Evolutionary conservation across 257 asterid genomes (phyloP).

Genomic region (Lycium ferocissimum): DNA sequence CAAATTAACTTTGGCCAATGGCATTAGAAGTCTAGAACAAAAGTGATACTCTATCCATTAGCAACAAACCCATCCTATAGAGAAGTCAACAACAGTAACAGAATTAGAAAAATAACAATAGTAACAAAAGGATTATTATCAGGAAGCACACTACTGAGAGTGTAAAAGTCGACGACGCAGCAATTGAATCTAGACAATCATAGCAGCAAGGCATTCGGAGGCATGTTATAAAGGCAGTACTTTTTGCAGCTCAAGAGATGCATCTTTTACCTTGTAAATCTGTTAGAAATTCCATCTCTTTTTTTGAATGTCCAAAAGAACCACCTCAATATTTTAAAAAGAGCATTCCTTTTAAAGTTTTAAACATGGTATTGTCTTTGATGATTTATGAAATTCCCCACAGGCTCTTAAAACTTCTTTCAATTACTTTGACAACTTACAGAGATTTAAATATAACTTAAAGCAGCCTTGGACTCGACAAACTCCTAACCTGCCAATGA

Average conservation of each 20-base stretch:
- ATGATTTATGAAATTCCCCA: neutral
- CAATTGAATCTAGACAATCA: conserved; percentile 1
- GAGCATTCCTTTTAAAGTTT: neutral
- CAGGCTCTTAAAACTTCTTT: neutral
- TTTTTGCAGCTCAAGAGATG: conserved; percentile 8
- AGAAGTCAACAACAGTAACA: neutral
- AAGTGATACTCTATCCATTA: neutral
- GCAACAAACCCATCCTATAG: neutral
- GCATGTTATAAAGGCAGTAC: neutral
- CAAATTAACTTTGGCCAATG: conserved; percentile 6
- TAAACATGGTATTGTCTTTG: conserved; percentile 16
- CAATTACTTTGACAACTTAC: neutral
- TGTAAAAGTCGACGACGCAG: neutral
- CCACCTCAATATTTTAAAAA: no score
- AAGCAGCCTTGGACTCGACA: conserved; percentile 6
- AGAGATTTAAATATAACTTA: neutral
- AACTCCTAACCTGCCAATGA: neutral
- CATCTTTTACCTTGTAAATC: neutral
- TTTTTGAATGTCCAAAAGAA: no score
- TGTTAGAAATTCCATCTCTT: no score
- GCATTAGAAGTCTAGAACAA: neutral
- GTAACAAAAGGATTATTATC: conserved; percentile 1
- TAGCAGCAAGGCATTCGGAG: neutral
- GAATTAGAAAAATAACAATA: neutral
- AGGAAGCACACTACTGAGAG: conserved; percentile 13